A percentile compares a stretch with the other conserved stretches of the same genome.
These are phyloP conservation scores for Rhododendron molle DNA, from an alignment of 148 eudicot species.

Conservation along the genomic window DNA sequence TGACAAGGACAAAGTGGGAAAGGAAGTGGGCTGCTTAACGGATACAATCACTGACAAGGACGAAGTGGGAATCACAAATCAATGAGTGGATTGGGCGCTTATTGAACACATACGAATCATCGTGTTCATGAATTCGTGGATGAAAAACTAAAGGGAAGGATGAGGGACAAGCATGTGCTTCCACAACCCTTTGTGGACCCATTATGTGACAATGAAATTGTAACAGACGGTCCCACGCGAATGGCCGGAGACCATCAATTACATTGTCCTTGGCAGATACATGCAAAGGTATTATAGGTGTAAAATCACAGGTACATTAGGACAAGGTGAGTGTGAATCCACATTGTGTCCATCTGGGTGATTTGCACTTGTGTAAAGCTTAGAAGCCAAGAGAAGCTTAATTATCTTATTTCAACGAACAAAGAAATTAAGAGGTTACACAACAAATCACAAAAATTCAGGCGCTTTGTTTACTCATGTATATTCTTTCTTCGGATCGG, in stretches of 20 bases:
- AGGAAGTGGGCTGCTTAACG: not conserved
- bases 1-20: not conserved
- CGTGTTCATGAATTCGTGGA: not conserved
- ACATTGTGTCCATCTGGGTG: not conserved
- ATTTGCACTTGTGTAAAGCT: not conserved
- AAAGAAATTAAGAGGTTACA: not conserved
- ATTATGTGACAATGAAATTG: not conserved
- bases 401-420: not conserved
- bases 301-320: not conserved
- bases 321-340: not conserved
- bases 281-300: not conserved
- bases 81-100: not conserved
- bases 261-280: not conserved
- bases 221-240: not conserved
- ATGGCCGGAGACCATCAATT: not conserved
- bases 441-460: not conserved
- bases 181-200: not conserved
- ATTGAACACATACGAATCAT: not conserved
- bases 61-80: not conserved
- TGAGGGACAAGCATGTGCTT: not conserved
- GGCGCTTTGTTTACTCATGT: not conserved
- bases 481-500: not conserved
- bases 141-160: not conserved
- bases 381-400: not conserved
- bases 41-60: not conserved